Percentiles rank a stretch among this genome's conserved stretches.
Evolutionary conservation across 1,284 basidiomycete genomes (phyloP).

Genomic region (Hypsizygus ulmarius): DNA sequence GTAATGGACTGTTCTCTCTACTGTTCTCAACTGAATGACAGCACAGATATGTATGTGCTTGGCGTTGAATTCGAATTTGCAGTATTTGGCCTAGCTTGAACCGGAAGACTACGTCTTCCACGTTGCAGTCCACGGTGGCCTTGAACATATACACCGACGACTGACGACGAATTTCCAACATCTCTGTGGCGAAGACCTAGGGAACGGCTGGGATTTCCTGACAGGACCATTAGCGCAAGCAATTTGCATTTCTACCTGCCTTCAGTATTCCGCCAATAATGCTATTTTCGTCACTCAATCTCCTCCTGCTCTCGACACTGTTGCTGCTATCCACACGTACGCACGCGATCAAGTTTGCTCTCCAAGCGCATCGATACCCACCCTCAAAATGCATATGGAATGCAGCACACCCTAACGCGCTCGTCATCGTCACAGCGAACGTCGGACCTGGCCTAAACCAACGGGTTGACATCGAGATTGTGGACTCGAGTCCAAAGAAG

Average conservation of each 20-base stretch:
- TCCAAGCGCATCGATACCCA: slow-evolving; percentile 70
- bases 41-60: no score
- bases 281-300: slow-evolving; percentile 24
- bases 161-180: no score
- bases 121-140: neutral
- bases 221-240: no score
- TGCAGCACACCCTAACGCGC: slow-evolving; percentile 77
- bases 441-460: slow-evolving; percentile 72
- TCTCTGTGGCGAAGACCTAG: no score
- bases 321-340: slow-evolving; percentile 37
- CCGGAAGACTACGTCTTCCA: neutral
- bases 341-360: slow-evolving; percentile 80
- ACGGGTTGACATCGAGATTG: slow-evolving; percentile 89
- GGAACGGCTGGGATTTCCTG: no score
- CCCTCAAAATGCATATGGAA: slow-evolving; percentile 91
- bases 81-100: neutral
- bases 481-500: slow-evolving; percentile 84
- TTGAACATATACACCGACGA: neutral
- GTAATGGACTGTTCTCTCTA: no score
- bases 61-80: neutral
- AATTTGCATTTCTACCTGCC: no score
- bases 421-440: slow-evolving; percentile 94
- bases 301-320: slow-evolving; percentile 29
- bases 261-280: neutral
- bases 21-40: no score